phyloP scores from a whole-genome alignment of 148 eudicot species.

The Salicornia ramosissima region DNA sequence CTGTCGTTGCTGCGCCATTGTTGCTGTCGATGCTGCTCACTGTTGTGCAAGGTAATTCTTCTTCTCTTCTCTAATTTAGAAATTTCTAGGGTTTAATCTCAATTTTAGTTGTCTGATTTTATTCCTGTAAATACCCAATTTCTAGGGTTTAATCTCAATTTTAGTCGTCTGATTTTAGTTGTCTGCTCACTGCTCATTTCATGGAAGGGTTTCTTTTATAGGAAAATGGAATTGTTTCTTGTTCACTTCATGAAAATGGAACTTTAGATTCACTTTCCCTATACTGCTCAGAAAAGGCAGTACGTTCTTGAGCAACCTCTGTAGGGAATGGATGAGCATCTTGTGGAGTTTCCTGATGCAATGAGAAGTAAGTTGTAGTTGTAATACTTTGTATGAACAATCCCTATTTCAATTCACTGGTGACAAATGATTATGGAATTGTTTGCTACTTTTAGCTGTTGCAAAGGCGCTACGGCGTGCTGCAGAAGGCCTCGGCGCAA shows the following conservation, averaged over 20 bases:
- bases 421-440: constrained; percentile 20
- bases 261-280: constrained; percentile 24
- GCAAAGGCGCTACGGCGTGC: constrained; percentile 79
- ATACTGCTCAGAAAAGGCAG: constrained; percentile 26
- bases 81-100: too few relatives aligned
- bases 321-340: constrained; percentile 33
- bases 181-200: too few relatives aligned
- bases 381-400: neutral
- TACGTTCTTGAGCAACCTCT: constrained; percentile 32
- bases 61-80: too few relatives aligned
- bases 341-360: constrained; percentile 42
- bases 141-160: too few relatives aligned
- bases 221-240: constrained; percentile 23
- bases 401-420: neutral
- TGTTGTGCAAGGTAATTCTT: too few relatives aligned
- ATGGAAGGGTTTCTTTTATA: too few relatives aligned
- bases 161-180: too few relatives aligned
- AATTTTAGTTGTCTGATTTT: too few relatives aligned
- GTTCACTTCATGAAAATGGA: constrained; percentile 25
- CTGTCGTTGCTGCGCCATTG: too few relatives aligned
- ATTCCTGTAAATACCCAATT: too few relatives aligned
- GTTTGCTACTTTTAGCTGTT: constrained; percentile 55
- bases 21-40: too few relatives aligned
- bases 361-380: constrained; percentile 64
- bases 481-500: constrained; percentile 90